phyloP scores from a whole-genome alignment of 768 basidiomycete genomes.

The Macrolepiota dolichaula region DNA sequence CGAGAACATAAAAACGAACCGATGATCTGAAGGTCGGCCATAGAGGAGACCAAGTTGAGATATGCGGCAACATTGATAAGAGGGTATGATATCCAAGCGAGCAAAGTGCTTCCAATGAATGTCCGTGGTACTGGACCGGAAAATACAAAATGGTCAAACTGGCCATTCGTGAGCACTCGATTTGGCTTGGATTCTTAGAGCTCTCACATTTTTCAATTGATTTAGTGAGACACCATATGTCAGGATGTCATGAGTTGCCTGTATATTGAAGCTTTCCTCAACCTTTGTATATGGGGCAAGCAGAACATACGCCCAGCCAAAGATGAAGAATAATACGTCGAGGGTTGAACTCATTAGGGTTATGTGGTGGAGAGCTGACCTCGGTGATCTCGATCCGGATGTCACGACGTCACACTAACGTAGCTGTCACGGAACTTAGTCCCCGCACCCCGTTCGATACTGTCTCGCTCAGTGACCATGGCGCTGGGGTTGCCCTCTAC shows the following conservation, averaged over 20 bases:
- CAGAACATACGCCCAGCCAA: conserved; percentile 65
- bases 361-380: not conserved
- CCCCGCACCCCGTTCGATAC: not conserved
- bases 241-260: conserved; percentile 85
- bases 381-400: not conserved
- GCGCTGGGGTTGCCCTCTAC: not conserved
- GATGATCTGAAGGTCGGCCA: conserved; percentile 68
- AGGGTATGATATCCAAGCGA: conserved; percentile 58
- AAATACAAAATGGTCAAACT: conserved; percentile 92
- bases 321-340: conserved; percentile 48
- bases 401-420: not conserved
- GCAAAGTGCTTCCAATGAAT: conserved; percentile 72
- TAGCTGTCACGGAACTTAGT: not conserved
- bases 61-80: conserved; percentile 37
- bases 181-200: conserved; percentile 10
- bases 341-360: conserved; percentile 25
- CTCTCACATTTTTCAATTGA: conserved; percentile 50
- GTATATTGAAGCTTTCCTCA: conserved; percentile 95
- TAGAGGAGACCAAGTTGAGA: conserved; percentile 44
- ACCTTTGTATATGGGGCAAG: conserved; percentile 92
- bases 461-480: not conserved
- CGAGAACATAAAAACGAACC: conserved; percentile 38
- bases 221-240: conserved; percentile 58
- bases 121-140: conserved; percentile 88
- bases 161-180: conserved; percentile 9